Evolutionary conservation across 2,329 filamentous ascomycete genomes (phyloP).

Genomic region (Daldinia eschscholtzii): DNA sequence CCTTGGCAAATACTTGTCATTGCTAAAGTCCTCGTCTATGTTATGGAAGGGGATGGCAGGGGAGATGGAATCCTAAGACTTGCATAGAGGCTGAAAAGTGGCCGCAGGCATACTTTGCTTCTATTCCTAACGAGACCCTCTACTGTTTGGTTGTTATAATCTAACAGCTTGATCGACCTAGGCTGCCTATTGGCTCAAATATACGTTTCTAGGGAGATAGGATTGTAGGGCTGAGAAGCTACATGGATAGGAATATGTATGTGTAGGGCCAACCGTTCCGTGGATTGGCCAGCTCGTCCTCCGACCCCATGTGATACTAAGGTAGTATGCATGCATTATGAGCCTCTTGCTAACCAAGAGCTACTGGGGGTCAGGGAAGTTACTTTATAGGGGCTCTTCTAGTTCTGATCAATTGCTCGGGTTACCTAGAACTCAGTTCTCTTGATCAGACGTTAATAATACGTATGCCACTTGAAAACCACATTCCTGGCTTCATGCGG

Average conservation of each 20-base stretch:
- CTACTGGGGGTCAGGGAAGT: background rate
- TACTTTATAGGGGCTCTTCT: background rate
- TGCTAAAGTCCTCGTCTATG: background rate
- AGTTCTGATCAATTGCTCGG: background rate
- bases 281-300: background rate
- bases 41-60: background rate
- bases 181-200: conserved; percentile 9
- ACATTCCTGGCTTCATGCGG: background rate
- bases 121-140: background rate
- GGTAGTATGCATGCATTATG: background rate
- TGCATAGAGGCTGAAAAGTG: background rate
- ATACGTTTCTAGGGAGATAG: background rate
- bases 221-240: conserved; percentile 5
- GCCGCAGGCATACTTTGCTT: background rate
- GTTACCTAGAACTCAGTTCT: background rate
- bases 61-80: background rate
- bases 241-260: background rate
- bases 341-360: background rate
- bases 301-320: background rate
- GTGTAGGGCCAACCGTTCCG: background rate
- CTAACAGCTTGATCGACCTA: conserved; percentile 11
- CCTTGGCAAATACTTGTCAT: background rate
- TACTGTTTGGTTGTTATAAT: background rate
- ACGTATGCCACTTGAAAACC: background rate
- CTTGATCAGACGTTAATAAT: background rate